Evolutionary conservation across 305 asterid species (phyloP), one percentile per base, ranked within the genome.

Genomic region (Fraxinus baroniana): DNA sequence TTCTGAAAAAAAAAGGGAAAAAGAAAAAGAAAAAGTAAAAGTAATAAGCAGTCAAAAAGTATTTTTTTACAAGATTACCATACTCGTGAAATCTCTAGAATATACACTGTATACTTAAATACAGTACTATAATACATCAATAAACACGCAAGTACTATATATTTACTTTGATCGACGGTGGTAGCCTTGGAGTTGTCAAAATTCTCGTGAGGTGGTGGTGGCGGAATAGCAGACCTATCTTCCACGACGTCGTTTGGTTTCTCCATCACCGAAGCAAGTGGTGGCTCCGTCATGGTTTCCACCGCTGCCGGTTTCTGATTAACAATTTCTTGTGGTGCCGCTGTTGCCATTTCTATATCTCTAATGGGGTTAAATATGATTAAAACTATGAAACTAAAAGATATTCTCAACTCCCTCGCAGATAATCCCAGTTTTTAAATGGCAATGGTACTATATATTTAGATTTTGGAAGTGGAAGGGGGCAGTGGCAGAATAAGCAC

Each of bases 241-340:
- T 66, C 72, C 12, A 81, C 85, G 80, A 46, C 84, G 83, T 79
- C 83, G 86, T 79, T 80, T 8, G 87, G 88, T 76, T 86, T 84
- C 83, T 30, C 90, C 86, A 85, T 80, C 75, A 26, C 90, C 80
- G 89, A 76, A 79, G 88, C 87, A 68, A 87, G 84, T 32, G 37
- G 64, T 24, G 66, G 79, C 66, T 76, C 79, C 66, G 80, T 80
- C 89, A 90, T 78, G 89, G 85, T 86, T 85, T 28, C 91, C 83
- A 49, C 87, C 55, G 75, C 84, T 49, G 37, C 86, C 41, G 85
- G 78, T 26, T 86, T 77, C 78, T 44, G 82, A 7, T 71, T 12
- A 35, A 78, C 81, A 41, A 83, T 84, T 82, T 85, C 84, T 24
- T 71, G 85, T 62, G 83, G 37, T 83, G 82, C 84, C 44, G 84